Evolutionary conservation across 805 yeast genomes (phyloP).

Genomic region (Zygosaccharomyces lentus): DNA sequence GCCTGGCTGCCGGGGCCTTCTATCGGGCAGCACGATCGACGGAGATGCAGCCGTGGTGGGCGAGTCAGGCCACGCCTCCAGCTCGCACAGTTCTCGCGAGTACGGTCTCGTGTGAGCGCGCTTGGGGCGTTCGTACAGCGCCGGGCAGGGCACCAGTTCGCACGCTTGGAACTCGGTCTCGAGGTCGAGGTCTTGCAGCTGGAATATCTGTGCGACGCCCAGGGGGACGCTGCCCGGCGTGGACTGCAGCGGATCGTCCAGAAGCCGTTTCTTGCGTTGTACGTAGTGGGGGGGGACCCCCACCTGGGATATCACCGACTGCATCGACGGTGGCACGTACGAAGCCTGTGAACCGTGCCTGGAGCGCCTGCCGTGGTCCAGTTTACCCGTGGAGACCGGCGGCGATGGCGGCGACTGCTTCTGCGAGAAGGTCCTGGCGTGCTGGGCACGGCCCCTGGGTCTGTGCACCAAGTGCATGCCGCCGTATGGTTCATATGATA

Average conservation of each 20-base stretch:
- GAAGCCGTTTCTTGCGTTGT: constrained; percentile 4
- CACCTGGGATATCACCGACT: constrained; percentile 26
- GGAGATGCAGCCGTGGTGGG: background rate
- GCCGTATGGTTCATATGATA: constrained; percentile 1
- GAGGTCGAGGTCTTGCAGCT: constrained; percentile 24
- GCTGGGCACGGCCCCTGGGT: background rate
- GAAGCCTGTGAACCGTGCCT: background rate
- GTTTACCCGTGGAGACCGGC: background rate
- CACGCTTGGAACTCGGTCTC: constrained; percentile 15
- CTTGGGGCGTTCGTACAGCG: constrained; percentile 21
- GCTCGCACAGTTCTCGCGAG: constrained; percentile 13
- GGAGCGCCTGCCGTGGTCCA: background rate
- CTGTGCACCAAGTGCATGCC: constrained; percentile 1
- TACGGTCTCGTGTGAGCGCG: background rate
- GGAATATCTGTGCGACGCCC: constrained; percentile 1
- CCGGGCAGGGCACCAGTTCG: constrained; percentile 20
- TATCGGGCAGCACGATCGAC: constrained; percentile 19
- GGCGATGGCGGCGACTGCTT: background rate
- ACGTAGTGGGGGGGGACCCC: constrained; percentile 1
- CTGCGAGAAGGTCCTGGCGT: background rate
- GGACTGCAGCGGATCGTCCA: constrained; percentile 2
- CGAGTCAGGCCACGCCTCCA: constrained; percentile 30
- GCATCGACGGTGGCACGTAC: constrained; percentile 26
- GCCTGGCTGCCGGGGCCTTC: constrained; percentile 26
- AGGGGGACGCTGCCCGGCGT: constrained; percentile 5